A percentile compares a stretch with the other conserved stretches of the same genome.
Conservation (phyloP, 306 rosid species). For the Medicago lupulina region DNA sequence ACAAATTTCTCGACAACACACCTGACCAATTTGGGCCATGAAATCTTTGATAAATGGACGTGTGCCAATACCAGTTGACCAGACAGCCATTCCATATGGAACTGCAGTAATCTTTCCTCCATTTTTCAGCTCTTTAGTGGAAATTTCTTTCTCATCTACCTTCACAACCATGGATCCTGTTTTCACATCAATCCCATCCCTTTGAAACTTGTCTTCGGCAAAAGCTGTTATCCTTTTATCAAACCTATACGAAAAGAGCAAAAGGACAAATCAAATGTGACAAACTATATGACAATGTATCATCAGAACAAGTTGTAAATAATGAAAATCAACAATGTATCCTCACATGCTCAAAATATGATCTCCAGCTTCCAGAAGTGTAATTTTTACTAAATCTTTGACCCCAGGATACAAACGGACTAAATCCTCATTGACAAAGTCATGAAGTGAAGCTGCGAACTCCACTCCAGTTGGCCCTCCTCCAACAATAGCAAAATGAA, state of each 20-base stretch:
- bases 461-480: slow-evolving; percentile 99
- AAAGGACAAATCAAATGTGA: slow-evolving; percentile 21
- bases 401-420: slow-evolving; percentile 74
- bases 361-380: slow-evolving; percentile 91
- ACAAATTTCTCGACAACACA: slow-evolving; percentile 45
- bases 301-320: slow-evolving; percentile 28
- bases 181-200: slow-evolving; percentile 87
- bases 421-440: slow-evolving; percentile 86
- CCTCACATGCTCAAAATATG: slow-evolving; percentile 89
- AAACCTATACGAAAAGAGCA: slow-evolving; percentile 64
- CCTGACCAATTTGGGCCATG: slow-evolving; percentile 93
- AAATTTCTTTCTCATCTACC: slow-evolving; percentile 81
- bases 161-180: slow-evolving; percentile 97
- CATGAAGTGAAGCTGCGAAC: slow-evolving; percentile 97
- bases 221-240: slow-evolving; percentile 95
- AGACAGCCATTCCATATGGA: slow-evolving; percentile 96
- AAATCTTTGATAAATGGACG: slow-evolving; percentile 88
- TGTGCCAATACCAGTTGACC: slow-evolving; percentile 97
- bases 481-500: slow-evolving; percentile 96
- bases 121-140: slow-evolving; percentile 78
- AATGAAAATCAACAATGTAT: neutral
- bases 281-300: neutral
- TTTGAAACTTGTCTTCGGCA: slow-evolving; percentile 83
- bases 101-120: slow-evolving; percentile 66
- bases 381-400: slow-evolving; percentile 75